These are phyloP conservation scores for Monilinia laxa DNA, from an alignment of 2,329 filamentous ascomycete species.

Conservation along the genomic window DNA sequence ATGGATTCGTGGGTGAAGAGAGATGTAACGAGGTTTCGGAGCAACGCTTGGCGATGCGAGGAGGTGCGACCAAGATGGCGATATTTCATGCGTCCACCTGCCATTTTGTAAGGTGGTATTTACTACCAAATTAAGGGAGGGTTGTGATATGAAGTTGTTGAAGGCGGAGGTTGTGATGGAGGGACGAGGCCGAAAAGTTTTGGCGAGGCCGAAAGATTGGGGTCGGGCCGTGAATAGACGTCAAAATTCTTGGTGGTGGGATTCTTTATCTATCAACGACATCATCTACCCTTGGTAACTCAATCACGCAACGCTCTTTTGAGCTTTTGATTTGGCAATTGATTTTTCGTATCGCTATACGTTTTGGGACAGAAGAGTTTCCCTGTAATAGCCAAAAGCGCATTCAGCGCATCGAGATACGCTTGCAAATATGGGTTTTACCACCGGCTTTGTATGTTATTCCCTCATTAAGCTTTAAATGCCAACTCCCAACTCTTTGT, in stretches of 20 bases:
- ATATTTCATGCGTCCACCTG: slow-evolving; percentile 82
- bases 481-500: neutral
- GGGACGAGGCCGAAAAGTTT: slow-evolving; percentile 26
- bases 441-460: slow-evolving; percentile 67
- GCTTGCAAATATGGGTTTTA: slow-evolving; percentile 62
- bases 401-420: slow-evolving; percentile 26
- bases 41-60: slow-evolving; percentile 83
- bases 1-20: slow-evolving; percentile 93
- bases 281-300: slow-evolving; percentile 22
- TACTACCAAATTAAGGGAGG: neutral
- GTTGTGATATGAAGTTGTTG: neutral
- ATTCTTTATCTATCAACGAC: slow-evolving; percentile 24
- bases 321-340: slow-evolving; percentile 26
- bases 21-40: slow-evolving; percentile 93
- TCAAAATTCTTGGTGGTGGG: slow-evolving; percentile 20
- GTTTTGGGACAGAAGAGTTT: neutral
- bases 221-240: neutral
- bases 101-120: slow-evolving; percentile 58
- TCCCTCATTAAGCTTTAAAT: neutral
- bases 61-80: slow-evolving; percentile 84
- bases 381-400: slow-evolving; percentile 20
- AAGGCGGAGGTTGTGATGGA: neutral
- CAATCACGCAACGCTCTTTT: slow-evolving; percentile 26
- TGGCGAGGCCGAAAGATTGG: slow-evolving; percentile 28
- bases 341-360: neutral